Evolutionary conservation across 805 yeast genomes (phyloP), one percentile per base, ranked within the genome.

Genomic region (Isabelozyma heimii): DNA sequence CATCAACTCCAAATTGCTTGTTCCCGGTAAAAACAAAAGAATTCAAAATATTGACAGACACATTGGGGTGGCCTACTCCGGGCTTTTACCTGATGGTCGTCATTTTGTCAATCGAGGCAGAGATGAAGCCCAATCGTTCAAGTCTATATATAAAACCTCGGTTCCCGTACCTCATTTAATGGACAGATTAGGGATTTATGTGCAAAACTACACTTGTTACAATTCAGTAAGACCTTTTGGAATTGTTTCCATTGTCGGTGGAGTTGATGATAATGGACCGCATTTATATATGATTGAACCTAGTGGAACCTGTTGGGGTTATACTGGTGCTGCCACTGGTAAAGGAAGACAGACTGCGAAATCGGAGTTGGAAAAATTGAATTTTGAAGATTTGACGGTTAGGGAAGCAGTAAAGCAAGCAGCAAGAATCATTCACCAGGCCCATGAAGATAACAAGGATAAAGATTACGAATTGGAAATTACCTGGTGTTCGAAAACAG

Each of bases 151-250:
- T 74, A 85, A 87, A 63, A 83, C 79, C 47, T 84, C 89, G 28
- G 85, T 91, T 51, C 82, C 91, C 5, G 79, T 92, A 40, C 86
- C 92, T 37, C 86, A 89, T 43, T 80, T 95, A 57, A 85, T 90
- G 69, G 91, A 87, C 61, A 85, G 96, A 62, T 72, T 94, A 59
- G 96, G 97, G 12, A 83, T 87, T 59, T 92, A 88, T 65, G 96
- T 90, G 17, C 98, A 92, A 71, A 96, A 96, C 42, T 90, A 90
- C 70, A 94, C 99, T 3, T 82, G 96, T 63, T 94, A 91, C 73
- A 90, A 89, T 67, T 91, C 97, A 33, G 99, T 94, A 9, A 87
- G 99, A 71, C 99, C 99, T 17, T 94, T 94, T 69, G 99, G 99
- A 48, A 82, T 95, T 52, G 83, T 90, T 47, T 84, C 97, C 9